A percentile compares a stretch with the other conserved stretches of the same genome.
These are phyloP conservation scores for Talaromyces sp. DNA, from an alignment of 2,329 filamentous ascomycete genomes.

Conservation along the genomic window DNA sequence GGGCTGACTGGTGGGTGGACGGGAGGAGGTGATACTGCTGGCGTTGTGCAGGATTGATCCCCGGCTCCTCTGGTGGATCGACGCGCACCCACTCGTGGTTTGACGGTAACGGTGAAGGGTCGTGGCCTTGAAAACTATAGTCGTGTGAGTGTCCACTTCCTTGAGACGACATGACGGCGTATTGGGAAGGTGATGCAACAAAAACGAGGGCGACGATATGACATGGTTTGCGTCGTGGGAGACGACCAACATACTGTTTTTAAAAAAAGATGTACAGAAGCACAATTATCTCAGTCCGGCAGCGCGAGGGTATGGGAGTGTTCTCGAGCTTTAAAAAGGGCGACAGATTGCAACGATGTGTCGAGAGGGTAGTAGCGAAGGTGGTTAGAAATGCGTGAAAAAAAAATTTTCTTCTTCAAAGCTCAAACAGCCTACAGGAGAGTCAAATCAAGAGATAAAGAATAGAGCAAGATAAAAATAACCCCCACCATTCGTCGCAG, in stretches of 20 bases:
- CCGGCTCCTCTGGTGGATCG: neutral
- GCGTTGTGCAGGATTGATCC: neutral
- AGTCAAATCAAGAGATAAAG: conserved; percentile 1
- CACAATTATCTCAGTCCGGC: neutral
- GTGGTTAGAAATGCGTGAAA: neutral
- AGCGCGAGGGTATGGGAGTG: neutral
- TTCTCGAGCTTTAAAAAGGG: neutral
- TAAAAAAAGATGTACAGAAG: neutral
- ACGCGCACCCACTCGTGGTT: conserved; percentile 1
- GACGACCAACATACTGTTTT: conserved; percentile 8
- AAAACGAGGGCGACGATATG: conserved; percentile 1
- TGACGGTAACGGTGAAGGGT: neutral
- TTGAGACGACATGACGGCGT: conserved; percentile 4
- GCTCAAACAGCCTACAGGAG: neutral
- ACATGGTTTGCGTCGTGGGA: conserved; percentile 5
- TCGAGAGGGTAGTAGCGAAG: neutral
- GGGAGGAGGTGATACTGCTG: neutral
- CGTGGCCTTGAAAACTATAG: conserved; percentile 1
- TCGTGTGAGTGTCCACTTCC: conserved; percentile 10
- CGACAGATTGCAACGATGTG: neutral
- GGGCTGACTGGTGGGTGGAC: neutral
- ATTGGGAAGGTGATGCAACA: neutral
- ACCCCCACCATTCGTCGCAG: neutral
- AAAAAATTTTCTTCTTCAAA: neutral
- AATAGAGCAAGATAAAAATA: neutral